phyloP scores from a whole-genome alignment of 495 filamentous ascomycete species.

The Lasiosphaeria ovina region DNA sequence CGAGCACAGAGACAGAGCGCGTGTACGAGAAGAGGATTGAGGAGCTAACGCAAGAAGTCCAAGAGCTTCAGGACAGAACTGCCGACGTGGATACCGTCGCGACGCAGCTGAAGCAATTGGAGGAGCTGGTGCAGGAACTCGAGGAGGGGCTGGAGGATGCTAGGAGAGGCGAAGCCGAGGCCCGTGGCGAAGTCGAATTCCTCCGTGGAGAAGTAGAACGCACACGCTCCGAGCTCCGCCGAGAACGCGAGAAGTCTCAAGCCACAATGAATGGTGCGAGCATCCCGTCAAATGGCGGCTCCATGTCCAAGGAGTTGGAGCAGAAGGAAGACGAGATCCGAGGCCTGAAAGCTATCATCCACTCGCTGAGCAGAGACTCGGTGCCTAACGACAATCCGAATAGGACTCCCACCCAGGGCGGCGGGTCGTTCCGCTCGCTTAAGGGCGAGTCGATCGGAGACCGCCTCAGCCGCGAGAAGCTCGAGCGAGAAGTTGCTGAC shows the following conservation, averaged over 20 bases:
- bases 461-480: constrained; percentile 54
- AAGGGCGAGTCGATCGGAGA: constrained; percentile 57
- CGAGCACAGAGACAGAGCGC: constrained; percentile 94
- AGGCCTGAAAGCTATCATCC: constrained; percentile 95
- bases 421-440: constrained; percentile 37
- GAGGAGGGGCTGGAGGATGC: constrained; percentile 97
- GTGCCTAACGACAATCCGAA: constrained; percentile 50
- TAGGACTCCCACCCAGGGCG: constrained; percentile 41
- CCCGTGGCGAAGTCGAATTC: constrained; percentile 93
- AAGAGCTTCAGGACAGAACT: constrained; percentile 73
- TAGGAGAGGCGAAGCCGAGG: constrained; percentile 93
- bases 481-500: constrained; percentile 78
- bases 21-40: constrained; percentile 92
- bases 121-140: constrained; percentile 92
- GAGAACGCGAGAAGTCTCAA: constrained; percentile 86
- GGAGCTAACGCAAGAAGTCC: constrained; percentile 81
- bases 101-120: constrained; percentile 85
- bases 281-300: constrained; percentile 45
- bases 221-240: constrained; percentile 81
- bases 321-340: constrained; percentile 97
- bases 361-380: constrained; percentile 78
- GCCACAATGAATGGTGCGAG: constrained; percentile 54
- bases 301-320: constrained; percentile 71
- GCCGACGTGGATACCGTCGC: constrained; percentile 92
- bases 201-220: constrained; percentile 92